phyloP scores from a whole-genome alignment of 2,329 filamentous ascomycete genomes.

The Endocalyx cinctus region DNA sequence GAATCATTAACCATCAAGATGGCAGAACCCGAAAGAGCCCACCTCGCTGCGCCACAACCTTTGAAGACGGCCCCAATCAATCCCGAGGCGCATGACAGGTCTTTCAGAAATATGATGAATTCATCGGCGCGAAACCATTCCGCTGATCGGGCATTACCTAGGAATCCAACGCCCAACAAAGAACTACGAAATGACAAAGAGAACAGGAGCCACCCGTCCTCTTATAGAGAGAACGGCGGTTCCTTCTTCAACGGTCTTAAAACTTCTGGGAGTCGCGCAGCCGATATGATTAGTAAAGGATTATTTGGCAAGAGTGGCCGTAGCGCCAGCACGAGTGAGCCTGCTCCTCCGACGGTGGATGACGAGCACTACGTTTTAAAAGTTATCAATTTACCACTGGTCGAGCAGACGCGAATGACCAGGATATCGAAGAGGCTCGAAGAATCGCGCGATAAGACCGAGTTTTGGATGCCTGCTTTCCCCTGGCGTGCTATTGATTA shows the following conservation, averaged over 20 bases:
- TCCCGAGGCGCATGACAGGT: slow-evolving; percentile 51
- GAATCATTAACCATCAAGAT: slow-evolving; percentile 27
- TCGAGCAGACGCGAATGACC: slow-evolving; percentile 86
- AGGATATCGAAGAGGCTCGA: slow-evolving; percentile 87
- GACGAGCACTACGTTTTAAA: slow-evolving; percentile 81
- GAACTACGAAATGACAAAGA: slow-evolving; percentile 44
- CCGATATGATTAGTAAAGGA: slow-evolving; percentile 76
- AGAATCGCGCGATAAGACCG: slow-evolving; percentile 87
- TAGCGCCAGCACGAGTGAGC: slow-evolving; percentile 66
- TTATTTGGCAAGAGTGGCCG: slow-evolving; percentile 75
- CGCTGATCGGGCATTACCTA: slow-evolving; percentile 55
- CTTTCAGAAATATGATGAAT: slow-evolving; percentile 63
- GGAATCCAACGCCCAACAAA: slow-evolving; percentile 39
- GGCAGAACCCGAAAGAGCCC: slow-evolving; percentile 32
- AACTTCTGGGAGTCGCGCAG: slow-evolving; percentile 67
- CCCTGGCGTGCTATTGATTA: slow-evolving; percentile 97
- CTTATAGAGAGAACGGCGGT: slow-evolving; percentile 57
- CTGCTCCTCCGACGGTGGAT: slow-evolving; percentile 60
- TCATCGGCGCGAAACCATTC: slow-evolving; percentile 66
- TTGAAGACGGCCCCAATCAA: slow-evolving; percentile 61
- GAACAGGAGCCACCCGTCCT: slow-evolving; percentile 45
- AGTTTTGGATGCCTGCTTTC: slow-evolving; percentile 97
- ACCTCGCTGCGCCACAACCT: slow-evolving; percentile 35
- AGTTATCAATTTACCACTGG: slow-evolving; percentile 78
- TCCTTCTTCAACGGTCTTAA: slow-evolving; percentile 70